These are phyloP conservation scores for Colletotrichum nymphaeae DNA, from an alignment of 2,329 filamentous ascomycete species.

Conservation along the genomic window DNA sequence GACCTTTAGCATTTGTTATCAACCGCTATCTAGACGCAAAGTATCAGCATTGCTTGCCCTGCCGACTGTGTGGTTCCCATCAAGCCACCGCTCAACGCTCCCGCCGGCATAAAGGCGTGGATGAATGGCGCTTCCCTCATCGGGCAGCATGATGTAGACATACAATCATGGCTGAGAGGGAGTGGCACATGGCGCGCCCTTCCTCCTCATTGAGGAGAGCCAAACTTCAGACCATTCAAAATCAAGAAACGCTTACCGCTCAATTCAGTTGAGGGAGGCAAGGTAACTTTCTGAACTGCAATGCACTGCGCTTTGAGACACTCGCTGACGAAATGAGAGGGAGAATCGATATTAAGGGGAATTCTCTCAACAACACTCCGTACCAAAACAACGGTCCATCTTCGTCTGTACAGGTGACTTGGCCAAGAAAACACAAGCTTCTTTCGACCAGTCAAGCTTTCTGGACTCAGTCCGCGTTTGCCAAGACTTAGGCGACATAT, in stretches of 20 bases:
- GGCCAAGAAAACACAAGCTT: slow-evolving; percentile 32
- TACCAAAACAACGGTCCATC: neutral
- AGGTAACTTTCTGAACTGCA: neutral
- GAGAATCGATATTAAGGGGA: neutral
- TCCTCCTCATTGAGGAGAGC: neutral
- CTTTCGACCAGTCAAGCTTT: slow-evolving; percentile 30
- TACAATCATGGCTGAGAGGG: neutral
- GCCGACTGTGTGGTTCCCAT: neutral
- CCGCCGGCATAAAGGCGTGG: neutral
- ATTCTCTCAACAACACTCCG: neutral
- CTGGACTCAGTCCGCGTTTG: slow-evolving; percentile 31
- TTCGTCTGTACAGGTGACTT: neutral
- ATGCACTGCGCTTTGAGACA: neutral
- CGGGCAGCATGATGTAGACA: slow-evolving; percentile 13
- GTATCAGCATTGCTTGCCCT: neutral
- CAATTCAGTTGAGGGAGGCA: neutral
- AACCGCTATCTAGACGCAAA: neutral
- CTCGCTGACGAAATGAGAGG: slow-evolving; percentile 9
- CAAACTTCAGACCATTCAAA: neutral
- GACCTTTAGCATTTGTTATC: neutral
- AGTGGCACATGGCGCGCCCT: neutral
- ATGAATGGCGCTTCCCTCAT: neutral
- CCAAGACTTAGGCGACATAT: slow-evolving; percentile 29
- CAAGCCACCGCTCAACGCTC: neutral
- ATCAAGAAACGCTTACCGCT: neutral